phyloP scores from a whole-genome alignment of 345 rosid species.

The Euclidium syriacum region DNA sequence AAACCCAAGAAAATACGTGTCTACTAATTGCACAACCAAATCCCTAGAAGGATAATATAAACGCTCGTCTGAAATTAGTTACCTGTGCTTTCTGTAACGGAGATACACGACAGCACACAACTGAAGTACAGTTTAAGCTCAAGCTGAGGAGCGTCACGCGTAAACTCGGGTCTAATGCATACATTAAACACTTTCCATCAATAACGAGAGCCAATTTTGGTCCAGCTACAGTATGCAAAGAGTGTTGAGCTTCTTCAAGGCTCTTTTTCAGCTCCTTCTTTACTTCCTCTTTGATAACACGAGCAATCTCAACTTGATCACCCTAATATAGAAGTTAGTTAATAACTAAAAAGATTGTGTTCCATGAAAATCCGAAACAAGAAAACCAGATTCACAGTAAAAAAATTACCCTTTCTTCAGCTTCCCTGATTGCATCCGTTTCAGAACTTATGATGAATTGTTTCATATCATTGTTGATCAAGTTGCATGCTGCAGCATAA shows the following conservation, averaged over 20 bases:
- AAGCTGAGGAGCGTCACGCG: slow-evolving; percentile 80
- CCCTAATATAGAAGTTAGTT: slow-evolving; percentile 48
- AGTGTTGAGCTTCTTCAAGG: slow-evolving; percentile 78
- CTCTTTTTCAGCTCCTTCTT: slow-evolving; percentile 65
- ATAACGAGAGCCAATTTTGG: slow-evolving; percentile 86
- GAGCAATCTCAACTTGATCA: slow-evolving; percentile 89
- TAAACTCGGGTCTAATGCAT: slow-evolving; percentile 86
- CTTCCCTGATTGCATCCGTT: slow-evolving; percentile 78
- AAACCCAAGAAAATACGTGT: neutral
- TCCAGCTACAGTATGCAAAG: slow-evolving; percentile 48
- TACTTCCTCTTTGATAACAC: slow-evolving; percentile 81
- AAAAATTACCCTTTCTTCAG: slow-evolving; percentile 77
- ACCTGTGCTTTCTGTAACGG: slow-evolving; percentile 99
- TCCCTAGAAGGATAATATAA: neutral
- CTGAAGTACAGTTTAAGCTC: slow-evolving; percentile 94
- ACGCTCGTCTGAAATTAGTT: neutral
- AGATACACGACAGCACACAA: slow-evolving; percentile 98
- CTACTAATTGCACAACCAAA: neutral
- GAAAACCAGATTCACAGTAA: slow-evolving; percentile 5
- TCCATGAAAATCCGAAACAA: neutral
- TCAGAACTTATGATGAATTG: slow-evolving; percentile 93
- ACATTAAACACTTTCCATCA: slow-evolving; percentile 97
- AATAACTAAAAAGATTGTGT: neutral
- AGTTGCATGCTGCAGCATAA: slow-evolving; percentile 83
- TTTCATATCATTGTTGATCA: slow-evolving; percentile 93